Evolutionary conservation across 306 rosid species (phyloP), one percentile per base, ranked within the genome.

Genomic region (Medicago ruthenica): DNA sequence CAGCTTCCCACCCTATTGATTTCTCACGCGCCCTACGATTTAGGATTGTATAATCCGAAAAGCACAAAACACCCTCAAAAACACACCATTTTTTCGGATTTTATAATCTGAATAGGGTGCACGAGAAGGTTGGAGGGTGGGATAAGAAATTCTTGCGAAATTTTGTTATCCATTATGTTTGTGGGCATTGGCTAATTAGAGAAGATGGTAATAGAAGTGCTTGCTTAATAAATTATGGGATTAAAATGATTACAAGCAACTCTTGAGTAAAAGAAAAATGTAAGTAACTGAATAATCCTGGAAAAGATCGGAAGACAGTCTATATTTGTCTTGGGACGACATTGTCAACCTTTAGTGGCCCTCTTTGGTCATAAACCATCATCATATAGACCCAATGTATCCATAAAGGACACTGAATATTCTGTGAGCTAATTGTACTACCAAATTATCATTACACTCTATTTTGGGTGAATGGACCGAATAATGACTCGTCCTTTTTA

Each of bases 241-340:
- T 24, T 24, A 24, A 24, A 24, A 24, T 24, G 27, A 24, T 24
- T 60, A 27, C 5, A 36, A 34, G 22, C 21, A n/a, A 14, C 68
- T 34, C 44, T n/a, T n/a, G 8, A 62, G 45, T 5, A 41, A 75
- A 47, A 50, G 37, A 11, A 21, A 59, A 27, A 2, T 10, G 51
- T 45, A 44, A 73, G 48, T 12, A 62, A 62, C 27, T 31, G 34
- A 63, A 36, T n/a, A 34, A 50, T 20, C 48, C 21, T 16, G 64
- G 18, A 70, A 51, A 16, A 17, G 63, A 70, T 7, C 9, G 34
- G 75, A 71, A 34, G 20, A 20, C 34, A 13, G 18, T 37, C 39
- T 21, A 65, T 67, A 40, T 76, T 72, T 71, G 51, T 34, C 13
- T 8, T 27, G 67, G 77, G 55, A 57, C 31, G 34, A 70, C 59